Evolutionary conservation across 441 rosid species (phyloP).

Genomic region (Manihot esculenta): DNA sequence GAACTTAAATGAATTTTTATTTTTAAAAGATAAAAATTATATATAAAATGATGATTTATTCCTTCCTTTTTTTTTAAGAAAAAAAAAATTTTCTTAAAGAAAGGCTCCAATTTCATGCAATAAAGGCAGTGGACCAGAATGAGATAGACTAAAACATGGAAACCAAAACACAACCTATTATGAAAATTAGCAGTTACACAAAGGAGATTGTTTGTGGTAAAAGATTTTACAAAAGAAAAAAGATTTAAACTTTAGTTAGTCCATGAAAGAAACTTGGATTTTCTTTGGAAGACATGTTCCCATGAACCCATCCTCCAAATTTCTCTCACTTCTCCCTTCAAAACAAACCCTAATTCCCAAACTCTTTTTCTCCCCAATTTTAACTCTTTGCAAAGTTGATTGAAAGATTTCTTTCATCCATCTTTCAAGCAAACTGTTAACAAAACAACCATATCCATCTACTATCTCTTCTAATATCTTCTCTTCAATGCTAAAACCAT

Average conservation of each 20-base stretch:
- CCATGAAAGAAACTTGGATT: slow-evolving; percentile 59
- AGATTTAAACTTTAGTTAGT: slow-evolving; percentile 25
- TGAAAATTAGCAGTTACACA: slow-evolving; percentile 31
- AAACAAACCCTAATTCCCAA: slow-evolving; percentile 63
- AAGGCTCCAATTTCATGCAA: too few species aligned
- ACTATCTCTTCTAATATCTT: slow-evolving; percentile 45
- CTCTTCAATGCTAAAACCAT: slow-evolving; percentile 41
- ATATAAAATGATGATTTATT: too few species aligned
- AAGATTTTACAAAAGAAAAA: slow-evolving; percentile 37
- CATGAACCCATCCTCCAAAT: slow-evolving; percentile 55
- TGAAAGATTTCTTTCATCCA: slow-evolving; percentile 73
- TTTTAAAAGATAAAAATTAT: too few species aligned
- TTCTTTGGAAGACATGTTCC: slow-evolving; percentile 72
- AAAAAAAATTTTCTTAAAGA: too few species aligned
- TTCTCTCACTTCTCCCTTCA: slow-evolving; percentile 49
- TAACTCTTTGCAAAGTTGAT: slow-evolving; percentile 52
- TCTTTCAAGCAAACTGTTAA: slow-evolving; percentile 54
- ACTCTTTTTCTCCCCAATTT: slow-evolving; percentile 55
- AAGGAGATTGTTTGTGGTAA: slow-evolving; percentile 36
- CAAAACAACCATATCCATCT: slow-evolving; percentile 36
- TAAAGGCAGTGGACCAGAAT: background rate
- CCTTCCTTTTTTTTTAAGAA: too few species aligned
- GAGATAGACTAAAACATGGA: background rate
- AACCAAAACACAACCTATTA: slow-evolving; percentile 30
- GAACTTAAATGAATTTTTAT: too few species aligned